Base-by-base conservation (phyloP, 139 green algal genomes). In the Chlamydomonas urium region DNA sequence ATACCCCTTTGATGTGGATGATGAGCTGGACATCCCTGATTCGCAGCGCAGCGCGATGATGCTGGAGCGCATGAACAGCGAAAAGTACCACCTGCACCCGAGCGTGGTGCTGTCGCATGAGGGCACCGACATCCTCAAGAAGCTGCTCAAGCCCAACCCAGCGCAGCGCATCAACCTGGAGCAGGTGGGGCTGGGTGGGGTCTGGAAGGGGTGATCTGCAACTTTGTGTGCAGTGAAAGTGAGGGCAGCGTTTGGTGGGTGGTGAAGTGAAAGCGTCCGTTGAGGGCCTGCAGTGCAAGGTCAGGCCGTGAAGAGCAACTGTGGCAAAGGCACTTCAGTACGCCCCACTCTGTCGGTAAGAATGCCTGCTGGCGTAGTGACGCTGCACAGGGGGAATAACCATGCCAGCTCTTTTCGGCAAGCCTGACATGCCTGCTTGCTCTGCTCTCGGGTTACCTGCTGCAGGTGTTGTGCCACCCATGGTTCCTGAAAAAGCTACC, bases 401-500 rank as follows among this genome's bases (percentile, higher is more conserved):
- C n/a, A n/a, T n/a, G n/a, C n/a, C n/a, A n/a, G n/a, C n/a, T n/a
- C n/a, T n/a, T n/a, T n/a, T n/a, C n/a, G n/a, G n/a, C n/a, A n/a
- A n/a, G n/a, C 56, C 73, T 8, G 81, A 79, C 14, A 60, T 83
- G 47, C 75, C 80, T 0, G 38, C 47, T 14, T 17, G 79, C 59
- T 50, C 70, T 28, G 34, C 48, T 1, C 50, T 63, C 47, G 36
- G 79, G 85, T 59, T 91, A 96, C 66, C 81, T 92, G 76, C 42
- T 78, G 69, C 42, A 53, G 42, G 42, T 53, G 42, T 17, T 53
- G 42, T 10, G 10, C 42, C 42, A 53, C 42, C 42, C 42, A 53
- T 97, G 92, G 92, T 97, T 96, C 71, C 59, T 75, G 36, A 84
- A 79, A 35, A 81, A 88, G 33, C 83, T 90, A 67, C 85, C 85